phyloP scores from a whole-genome alignment of 2,329 filamentous ascomycete genomes.

The Hymenoscyphus linearis region DNA sequence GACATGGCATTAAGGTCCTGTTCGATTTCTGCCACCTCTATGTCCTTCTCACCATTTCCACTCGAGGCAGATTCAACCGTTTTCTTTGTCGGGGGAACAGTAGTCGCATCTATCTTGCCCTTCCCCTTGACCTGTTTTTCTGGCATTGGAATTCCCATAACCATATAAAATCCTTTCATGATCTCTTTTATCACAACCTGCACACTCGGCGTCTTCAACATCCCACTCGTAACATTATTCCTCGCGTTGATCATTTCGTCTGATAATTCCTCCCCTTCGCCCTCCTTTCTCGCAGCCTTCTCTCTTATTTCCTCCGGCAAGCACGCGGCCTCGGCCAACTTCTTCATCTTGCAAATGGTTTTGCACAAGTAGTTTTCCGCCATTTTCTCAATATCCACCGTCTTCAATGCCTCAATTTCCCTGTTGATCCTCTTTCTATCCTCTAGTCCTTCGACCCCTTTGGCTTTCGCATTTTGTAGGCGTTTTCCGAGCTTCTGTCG shows the following conservation, averaged over 20 bases:
- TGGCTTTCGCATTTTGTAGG: constrained; percentile 44
- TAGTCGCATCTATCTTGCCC: constrained; percentile 10
- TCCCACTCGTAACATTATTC: constrained; percentile 48
- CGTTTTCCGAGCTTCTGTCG: constrained; percentile 65
- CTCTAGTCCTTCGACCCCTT: constrained; percentile 36
- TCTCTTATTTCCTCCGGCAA: constrained; percentile 36
- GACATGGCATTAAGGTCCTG: background rate
- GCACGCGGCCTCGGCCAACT: constrained; percentile 39
- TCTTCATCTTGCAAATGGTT: constrained; percentile 46
- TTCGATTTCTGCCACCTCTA: constrained; percentile 8
- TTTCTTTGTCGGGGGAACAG: constrained; percentile 6
- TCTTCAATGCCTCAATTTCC: constrained; percentile 50
- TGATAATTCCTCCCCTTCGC: constrained; percentile 18
- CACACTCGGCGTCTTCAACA: constrained; percentile 48
- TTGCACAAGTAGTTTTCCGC: constrained; percentile 44
- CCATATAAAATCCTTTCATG: constrained; percentile 27
- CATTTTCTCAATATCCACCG: constrained; percentile 40
- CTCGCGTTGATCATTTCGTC: constrained; percentile 31
- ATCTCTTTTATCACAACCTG: constrained; percentile 42
- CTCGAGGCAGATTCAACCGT: constrained; percentile 6
- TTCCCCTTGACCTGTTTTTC: constrained; percentile 15
- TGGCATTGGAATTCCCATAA: constrained; percentile 28
- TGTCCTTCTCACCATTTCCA: constrained; percentile 4
- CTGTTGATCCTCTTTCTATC: constrained; percentile 57
- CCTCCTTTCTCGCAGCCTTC: constrained; percentile 27